These are phyloP conservation scores for Chloroidium sp. DNA, from an alignment of 163 green algal genomes.

Conservation along the genomic window DNA sequence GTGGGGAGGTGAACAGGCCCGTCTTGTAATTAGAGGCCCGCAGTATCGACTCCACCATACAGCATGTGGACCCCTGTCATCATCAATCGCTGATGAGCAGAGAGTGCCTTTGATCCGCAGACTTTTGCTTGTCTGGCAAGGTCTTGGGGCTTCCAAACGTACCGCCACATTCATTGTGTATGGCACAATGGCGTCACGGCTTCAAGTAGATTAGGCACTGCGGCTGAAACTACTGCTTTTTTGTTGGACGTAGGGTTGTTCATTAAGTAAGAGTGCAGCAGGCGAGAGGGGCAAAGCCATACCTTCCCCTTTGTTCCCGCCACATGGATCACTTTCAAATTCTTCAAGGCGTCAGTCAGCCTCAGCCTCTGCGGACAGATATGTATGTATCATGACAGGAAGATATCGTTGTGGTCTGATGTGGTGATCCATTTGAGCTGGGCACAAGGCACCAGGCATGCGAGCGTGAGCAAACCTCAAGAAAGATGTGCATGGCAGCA, in stretches of 20 bases:
- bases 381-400: background rate
- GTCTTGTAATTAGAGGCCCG: constrained; percentile 67
- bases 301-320: constrained; percentile 85
- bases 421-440: background rate
- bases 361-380: constrained; percentile 34
- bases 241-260: background rate
- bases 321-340: constrained; percentile 77
- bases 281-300: background rate
- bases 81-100: too few species aligned
- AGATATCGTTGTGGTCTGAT: too few species aligned
- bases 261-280: background rate
- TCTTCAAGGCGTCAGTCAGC: constrained; percentile 32
- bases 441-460: background rate
- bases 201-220: too few species aligned
- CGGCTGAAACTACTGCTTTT: too few species aligned
- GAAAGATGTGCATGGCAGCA: constrained; percentile 60
- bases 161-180: too few species aligned
- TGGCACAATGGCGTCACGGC: too few species aligned
- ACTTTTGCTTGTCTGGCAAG: background rate
- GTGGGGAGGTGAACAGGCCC: constrained; percentile 91
- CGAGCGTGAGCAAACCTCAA: constrained; percentile 37
- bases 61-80: constrained; percentile 77
- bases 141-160: too few species aligned
- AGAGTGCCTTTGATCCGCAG: background rate
- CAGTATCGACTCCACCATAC: constrained; percentile 85